Base-by-base conservation (phyloP, 2,329 filamentous ascomycete species). In the Xylariaceae sp. region DNA sequence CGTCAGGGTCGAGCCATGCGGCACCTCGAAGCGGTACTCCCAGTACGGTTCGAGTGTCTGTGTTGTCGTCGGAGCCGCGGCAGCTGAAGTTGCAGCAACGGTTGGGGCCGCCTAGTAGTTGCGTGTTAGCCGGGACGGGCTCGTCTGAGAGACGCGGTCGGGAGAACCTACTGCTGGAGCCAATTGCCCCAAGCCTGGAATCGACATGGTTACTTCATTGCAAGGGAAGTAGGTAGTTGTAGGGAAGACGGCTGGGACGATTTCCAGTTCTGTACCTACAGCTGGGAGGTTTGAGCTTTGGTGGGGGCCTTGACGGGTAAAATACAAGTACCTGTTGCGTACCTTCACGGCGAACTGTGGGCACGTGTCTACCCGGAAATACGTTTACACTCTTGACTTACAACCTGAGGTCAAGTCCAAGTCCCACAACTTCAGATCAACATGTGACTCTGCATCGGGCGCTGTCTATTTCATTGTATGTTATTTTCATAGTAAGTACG, bases 21-120 rank as follows among this genome's bases (percentile, higher is more conserved):
- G 81, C 50, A 90, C 86, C 69, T 90, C 82, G 75, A 93, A 93
- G 54, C 89, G 84, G 86, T 88, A 93, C 80, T 93, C 89, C 68
- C 84, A 87, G 65, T 83, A 84, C 57, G 84, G 81, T 54, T 80
- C 77, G 63, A 93, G 82, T 64, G 70, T 72, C 63, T 82, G 72
- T 54, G 74, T 79, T 60, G 79, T 77, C 30, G 75, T 78, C 11
- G 78, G 71, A 41, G 77, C 74, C 73, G 66, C 59, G 55, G 65
- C 59, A 10, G 65, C 57, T 35, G 65, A 64, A 23, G 64, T 47
- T 55, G 67, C 48, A 4, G 67, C 47, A 56, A 63, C 51, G 45
- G 61, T 64, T 37, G 66, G 67, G 57, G 61, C 50, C 47, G 64
- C 60, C 69, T 68, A 55, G 6, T n/a, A 55, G 6, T 34, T 30